Conservation (phyloP, 495 filamentous ascomycete species). For the Talaromyces proteolyticus region DNA sequence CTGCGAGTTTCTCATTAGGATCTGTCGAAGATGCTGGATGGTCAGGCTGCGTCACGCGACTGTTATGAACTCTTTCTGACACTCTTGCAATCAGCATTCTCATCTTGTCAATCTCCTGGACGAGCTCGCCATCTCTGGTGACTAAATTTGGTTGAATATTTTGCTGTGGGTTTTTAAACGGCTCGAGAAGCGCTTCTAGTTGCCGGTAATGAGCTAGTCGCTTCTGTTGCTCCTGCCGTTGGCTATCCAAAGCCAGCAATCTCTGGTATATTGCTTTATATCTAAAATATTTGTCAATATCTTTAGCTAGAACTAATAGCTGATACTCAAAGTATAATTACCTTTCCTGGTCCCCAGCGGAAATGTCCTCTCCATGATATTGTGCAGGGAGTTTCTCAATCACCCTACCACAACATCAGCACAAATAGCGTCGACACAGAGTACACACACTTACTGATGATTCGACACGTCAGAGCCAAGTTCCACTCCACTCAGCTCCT, state of each 20-base stretch:
- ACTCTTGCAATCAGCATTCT: constrained; percentile 68
- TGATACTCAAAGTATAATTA: neutral
- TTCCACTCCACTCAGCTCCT: constrained; percentile 27
- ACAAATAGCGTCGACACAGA: neutral
- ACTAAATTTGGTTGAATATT: constrained; percentile 74
- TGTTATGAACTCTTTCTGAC: constrained; percentile 49
- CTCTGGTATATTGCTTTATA: constrained; percentile 50
- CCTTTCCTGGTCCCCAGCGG: constrained; percentile 23
- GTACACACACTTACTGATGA: constrained; percentile 28
- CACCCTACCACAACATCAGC: constrained; percentile 28
- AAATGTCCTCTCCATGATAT: constrained; percentile 20
- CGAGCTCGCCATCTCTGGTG: constrained; percentile 65
- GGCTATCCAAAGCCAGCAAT: constrained; percentile 45
- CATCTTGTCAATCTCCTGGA: constrained; percentile 70
- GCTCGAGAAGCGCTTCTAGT: constrained; percentile 52
- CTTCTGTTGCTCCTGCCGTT: constrained; percentile 45
- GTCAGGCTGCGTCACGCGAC: constrained; percentile 15
- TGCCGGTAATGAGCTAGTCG: constrained; percentile 51
- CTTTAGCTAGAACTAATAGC: neutral
- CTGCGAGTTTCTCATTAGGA: constrained; percentile 28
- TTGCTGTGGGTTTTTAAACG: constrained; percentile 48
- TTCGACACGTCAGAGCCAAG: constrained; percentile 40
- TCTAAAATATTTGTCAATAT: constrained; percentile 21
- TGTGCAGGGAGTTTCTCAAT: constrained; percentile 29
- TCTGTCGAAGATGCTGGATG: constrained; percentile 20